These are phyloP conservation scores for Talaromyces atroroseus DNA, from an alignment of 2,329 filamentous ascomycete species.

Conservation along the genomic window DNA sequence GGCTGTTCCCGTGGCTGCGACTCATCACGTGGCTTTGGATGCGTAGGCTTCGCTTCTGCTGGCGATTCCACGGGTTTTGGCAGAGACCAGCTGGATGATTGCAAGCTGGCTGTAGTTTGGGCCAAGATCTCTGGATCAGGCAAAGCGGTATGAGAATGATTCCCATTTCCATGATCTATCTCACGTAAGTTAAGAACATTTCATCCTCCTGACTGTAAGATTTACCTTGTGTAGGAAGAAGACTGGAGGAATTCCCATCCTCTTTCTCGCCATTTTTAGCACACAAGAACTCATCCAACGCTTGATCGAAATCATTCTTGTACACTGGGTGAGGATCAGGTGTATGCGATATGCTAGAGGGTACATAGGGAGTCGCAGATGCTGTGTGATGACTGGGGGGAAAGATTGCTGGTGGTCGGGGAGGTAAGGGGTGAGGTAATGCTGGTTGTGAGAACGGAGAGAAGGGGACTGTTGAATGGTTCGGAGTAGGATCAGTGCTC, in stretches of 20 bases:
- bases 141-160: neutral
- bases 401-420: neutral
- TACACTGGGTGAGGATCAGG: neutral
- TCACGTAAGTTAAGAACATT: neutral
- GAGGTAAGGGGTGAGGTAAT: conserved; percentile 1
- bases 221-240: neutral
- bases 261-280: neutral
- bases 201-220: neutral
- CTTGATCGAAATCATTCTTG: neutral
- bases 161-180: neutral
- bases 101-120: neutral
- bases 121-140: neutral
- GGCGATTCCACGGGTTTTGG: neutral
- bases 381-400: neutral
- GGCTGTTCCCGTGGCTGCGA: neutral
- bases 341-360: neutral
- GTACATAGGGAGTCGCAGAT: neutral
- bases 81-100: neutral
- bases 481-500: neutral
- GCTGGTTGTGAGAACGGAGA: neutral
- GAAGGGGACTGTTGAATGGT: neutral
- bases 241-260: neutral
- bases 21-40: neutral
- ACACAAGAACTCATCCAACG: neutral
- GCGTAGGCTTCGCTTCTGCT: neutral